phyloP scores from a whole-genome alignment of 2,329 filamentous ascomycete genomes.

The Stachybotrys elegans region DNA sequence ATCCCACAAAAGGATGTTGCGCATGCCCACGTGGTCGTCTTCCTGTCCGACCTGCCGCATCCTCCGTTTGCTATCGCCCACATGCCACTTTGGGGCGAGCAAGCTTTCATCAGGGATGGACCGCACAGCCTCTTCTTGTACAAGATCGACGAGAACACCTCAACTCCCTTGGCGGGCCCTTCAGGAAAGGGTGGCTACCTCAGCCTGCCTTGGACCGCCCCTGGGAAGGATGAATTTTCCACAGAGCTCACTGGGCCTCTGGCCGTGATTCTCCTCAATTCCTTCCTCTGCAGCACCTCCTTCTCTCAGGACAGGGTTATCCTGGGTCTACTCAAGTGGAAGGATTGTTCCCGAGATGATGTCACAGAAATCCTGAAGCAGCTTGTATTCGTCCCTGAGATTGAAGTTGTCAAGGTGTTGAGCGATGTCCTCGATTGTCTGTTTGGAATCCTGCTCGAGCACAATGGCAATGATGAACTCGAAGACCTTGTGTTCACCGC shows the following conservation, averaged over 20 bases:
- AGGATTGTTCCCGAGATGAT: slow-evolving; percentile 65
- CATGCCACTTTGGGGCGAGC: slow-evolving; percentile 88
- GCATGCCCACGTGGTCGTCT: slow-evolving; percentile 82
- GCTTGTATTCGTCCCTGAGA: slow-evolving; percentile 90
- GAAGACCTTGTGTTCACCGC: slow-evolving; percentile 91
- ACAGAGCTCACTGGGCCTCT: slow-evolving; percentile 76
- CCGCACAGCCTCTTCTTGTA: slow-evolving; percentile 78
- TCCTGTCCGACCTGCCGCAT: slow-evolving; percentile 78
- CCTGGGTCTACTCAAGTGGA: slow-evolving; percentile 82
- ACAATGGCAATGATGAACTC: slow-evolving; percentile 85
- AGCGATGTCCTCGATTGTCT: slow-evolving; percentile 85
- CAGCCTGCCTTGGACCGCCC: slow-evolving; percentile 71
- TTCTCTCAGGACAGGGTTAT: slow-evolving; percentile 91
- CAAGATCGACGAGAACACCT: slow-evolving; percentile 86
- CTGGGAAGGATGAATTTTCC: slow-evolving; percentile 59
- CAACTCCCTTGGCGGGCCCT: slow-evolving; percentile 54
- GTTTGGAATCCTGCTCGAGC: slow-evolving; percentile 86
- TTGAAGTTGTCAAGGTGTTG: slow-evolving; percentile 93
- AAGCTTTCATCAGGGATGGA: slow-evolving; percentile 86
- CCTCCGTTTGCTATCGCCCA: slow-evolving; percentile 88
- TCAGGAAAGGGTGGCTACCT: slow-evolving; percentile 82
- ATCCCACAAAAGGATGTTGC: slow-evolving; percentile 76
- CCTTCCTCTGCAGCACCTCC: slow-evolving; percentile 87
- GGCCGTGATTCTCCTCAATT: slow-evolving; percentile 72
- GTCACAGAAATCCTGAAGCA: slow-evolving; percentile 72